These are phyloP conservation scores for Noccaea bulbosa DNA, from an alignment of 345 rosid genomes.

Conservation along the genomic window DNA sequence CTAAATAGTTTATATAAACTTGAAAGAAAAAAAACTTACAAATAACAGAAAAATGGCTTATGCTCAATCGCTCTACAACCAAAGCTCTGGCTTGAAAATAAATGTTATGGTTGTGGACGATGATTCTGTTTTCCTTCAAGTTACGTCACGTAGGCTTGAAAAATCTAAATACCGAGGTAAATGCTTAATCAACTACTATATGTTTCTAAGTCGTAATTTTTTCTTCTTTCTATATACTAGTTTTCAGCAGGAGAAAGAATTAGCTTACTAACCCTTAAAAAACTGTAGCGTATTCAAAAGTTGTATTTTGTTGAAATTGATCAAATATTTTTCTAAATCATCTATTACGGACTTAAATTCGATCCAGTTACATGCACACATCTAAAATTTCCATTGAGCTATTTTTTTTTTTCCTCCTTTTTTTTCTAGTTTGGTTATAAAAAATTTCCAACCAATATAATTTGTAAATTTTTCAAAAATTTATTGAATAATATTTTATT, in stretches of 20 bases:
- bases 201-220: background rate
- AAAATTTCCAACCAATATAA: background rate
- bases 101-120: constrained; percentile 70
- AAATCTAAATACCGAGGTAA: constrained; percentile 54
- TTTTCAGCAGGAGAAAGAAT: background rate
- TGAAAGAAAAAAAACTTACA: constrained; percentile 12
- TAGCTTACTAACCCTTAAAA: no score
- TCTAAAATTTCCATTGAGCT: background rate
- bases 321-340: background rate
- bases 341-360: background rate
- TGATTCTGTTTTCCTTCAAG: constrained; percentile 54
- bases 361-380: constrained; percentile 3
- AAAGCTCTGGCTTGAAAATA: constrained; percentile 37
- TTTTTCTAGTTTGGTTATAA: background rate
- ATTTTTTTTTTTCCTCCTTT: constrained; percentile 8
- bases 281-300: background rate
- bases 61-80: constrained; percentile 33
- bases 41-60: constrained; percentile 33
- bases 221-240: background rate
- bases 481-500: background rate
- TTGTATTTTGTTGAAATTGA: constrained; percentile 4
- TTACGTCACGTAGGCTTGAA: constrained; percentile 57
- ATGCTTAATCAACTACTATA: background rate
- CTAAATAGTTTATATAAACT: constrained; percentile 17
- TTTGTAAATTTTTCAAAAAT: background rate